These are phyloP conservation scores for Triticum dicoccoides DNA, from an alignment of 176 grass and related monocot species.

Conservation along the genomic window DNA sequence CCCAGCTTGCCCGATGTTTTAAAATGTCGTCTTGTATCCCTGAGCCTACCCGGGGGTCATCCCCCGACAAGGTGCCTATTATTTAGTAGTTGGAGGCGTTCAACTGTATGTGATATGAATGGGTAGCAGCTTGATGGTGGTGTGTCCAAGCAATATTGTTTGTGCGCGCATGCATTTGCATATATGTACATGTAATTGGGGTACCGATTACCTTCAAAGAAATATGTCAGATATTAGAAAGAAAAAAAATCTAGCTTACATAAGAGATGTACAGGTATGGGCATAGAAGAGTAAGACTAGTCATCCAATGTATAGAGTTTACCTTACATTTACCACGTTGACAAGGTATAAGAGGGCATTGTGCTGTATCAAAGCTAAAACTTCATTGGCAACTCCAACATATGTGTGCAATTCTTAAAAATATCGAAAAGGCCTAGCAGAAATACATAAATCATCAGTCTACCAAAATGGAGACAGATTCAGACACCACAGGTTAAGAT, in stretches of 20 bases:
- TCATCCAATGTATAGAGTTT: background rate
- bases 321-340: constrained; percentile 86
- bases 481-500: background rate
- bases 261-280: background rate
- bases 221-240: background rate
- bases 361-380: constrained; percentile 79
- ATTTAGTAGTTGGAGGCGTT: background rate
- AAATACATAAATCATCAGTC: too few species aligned
- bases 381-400: constrained; percentile 86
- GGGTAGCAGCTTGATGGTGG: constrained; percentile 5
- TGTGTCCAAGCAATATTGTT: background rate
- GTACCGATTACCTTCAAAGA: background rate
- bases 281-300: constrained; percentile 1
- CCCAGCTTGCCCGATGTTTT: too few species aligned
- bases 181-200: background rate
- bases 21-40: too few species aligned
- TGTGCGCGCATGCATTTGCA: background rate
- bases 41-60: too few species aligned
- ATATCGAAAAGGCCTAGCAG: too few species aligned
- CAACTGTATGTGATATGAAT: constrained; percentile 8
- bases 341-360: constrained; percentile 81
- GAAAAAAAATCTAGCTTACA: background rate
- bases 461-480: too few species aligned
- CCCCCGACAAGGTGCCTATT: background rate
- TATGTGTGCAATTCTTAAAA: constrained; percentile 62